A percentile compares a stretch with the other conserved stretches of the same genome.
Conservation (phyloP, 1,284 basidiomycete species). For the Rhodotorula sp. region DNA sequence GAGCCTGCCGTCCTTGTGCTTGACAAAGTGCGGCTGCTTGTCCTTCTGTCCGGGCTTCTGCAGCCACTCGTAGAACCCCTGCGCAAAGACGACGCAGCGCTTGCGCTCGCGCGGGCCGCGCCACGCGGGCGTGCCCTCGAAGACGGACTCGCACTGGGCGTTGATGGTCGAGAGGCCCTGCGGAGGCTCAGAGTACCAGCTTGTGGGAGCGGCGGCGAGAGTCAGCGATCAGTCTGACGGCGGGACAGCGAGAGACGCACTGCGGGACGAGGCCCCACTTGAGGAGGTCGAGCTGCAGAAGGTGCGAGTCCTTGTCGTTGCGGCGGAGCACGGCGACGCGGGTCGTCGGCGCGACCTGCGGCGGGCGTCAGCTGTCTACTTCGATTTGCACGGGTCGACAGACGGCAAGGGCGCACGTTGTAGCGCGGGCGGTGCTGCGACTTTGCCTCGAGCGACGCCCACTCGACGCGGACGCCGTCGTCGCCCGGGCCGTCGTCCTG, state of each 20-base stretch:
- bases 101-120: slow-evolving; percentile 53
- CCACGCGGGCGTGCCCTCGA: slow-evolving; percentile 57
- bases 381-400: too few relatives aligned
- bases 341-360: slow-evolving; percentile 65
- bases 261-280: slow-evolving; percentile 83
- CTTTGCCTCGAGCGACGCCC: slow-evolving; percentile 4
- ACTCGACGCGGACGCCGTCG: neutral
- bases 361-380: neutral
- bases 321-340: slow-evolving; percentile 63
- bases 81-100: slow-evolving; percentile 73
- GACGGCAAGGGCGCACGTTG: neutral
- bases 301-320: slow-evolving; percentile 15
- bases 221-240: neutral
- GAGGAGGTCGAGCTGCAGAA: slow-evolving; percentile 66
- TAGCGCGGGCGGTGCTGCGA: neutral
- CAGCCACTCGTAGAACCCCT: slow-evolving; percentile 92
- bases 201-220: slow-evolving; percentile 42
- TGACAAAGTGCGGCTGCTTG: slow-evolving; percentile 77
- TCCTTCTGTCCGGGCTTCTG: slow-evolving; percentile 63
- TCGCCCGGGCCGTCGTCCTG: neutral
- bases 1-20: slow-evolving; percentile 63
- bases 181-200: slow-evolving; percentile 70
- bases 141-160: slow-evolving; percentile 78
- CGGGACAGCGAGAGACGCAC: neutral
- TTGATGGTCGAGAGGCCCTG: slow-evolving; percentile 81